Conservation (phyloP, 345 rosid genomes). For the Acer campestre region DNA sequence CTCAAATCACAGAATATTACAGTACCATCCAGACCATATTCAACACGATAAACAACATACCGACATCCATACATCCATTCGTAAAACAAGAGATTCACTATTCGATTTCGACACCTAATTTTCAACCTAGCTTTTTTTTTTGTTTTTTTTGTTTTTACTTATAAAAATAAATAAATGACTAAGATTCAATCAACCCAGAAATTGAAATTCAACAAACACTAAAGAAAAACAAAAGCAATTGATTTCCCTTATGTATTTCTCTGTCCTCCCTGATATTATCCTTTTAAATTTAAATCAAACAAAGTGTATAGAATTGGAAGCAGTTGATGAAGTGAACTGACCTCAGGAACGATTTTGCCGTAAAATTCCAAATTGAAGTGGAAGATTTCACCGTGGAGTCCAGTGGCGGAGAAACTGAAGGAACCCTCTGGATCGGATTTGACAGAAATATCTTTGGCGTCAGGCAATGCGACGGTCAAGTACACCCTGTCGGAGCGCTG, state of each 20-base stretch:
- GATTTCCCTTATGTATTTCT: no score
- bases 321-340: slow-evolving; percentile 15
- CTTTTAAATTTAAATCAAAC: no score
- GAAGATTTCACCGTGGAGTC: slow-evolving; percentile 67
- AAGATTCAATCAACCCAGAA: not conserved
- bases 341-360: slow-evolving; percentile 68
- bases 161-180: not conserved
- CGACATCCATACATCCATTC: not conserved
- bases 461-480: slow-evolving; percentile 82
- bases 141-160: not conserved
- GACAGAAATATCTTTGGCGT: slow-evolving; percentile 73
- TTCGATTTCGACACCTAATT: not conserved
- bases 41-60: not conserved
- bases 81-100: not conserved
- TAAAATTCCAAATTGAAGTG: slow-evolving; percentile 67
- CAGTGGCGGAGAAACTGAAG: slow-evolving; percentile 81
- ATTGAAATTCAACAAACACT: not conserved
- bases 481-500: slow-evolving; percentile 86
- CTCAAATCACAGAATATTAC: not conserved
- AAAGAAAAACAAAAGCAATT: no score
- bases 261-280: no score
- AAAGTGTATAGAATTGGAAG: not conserved
- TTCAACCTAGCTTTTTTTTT: not conserved
- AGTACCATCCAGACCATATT: not conserved
- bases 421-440: slow-evolving; percentile 74